Evolutionary conservation across 768 basidiomycete genomes (phyloP).

Genomic region (Auricularia auricula-judae): DNA sequence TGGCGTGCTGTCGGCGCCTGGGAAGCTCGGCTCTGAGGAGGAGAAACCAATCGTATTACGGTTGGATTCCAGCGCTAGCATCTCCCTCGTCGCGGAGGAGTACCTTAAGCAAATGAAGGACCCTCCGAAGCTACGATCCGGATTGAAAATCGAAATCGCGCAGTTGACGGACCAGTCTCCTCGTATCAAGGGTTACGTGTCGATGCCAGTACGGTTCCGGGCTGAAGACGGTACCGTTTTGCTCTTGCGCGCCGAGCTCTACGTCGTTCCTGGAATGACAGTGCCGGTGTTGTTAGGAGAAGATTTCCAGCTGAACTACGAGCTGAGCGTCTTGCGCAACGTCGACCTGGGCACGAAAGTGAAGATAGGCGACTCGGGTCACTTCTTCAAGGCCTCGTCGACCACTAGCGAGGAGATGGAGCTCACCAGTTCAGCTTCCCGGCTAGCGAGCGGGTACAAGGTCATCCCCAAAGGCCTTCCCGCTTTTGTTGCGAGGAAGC

Average conservation of each 20-base stretch:
- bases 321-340: constrained; percentile 9
- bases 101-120: background rate
- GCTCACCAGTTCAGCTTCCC: constrained; percentile 2
- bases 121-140: background rate
- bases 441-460: background rate
- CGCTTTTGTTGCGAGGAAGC: background rate
- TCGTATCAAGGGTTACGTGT: constrained; percentile 12
- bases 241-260: background rate
- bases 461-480: background rate
- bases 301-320: constrained; percentile 17
- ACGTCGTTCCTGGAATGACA: constrained; percentile 18
- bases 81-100: background rate
- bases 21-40: background rate
- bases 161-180: background rate
- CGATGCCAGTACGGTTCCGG: constrained; percentile 6
- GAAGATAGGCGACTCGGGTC: constrained; percentile 9
- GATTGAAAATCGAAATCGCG: background rate
- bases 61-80: background rate
- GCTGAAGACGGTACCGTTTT: background rate
- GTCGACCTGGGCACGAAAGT: constrained; percentile 7
- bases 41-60: background rate
- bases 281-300: constrained; percentile 23
- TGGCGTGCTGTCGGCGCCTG: background rate
- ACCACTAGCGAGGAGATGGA: background rate
- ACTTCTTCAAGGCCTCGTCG: constrained; percentile 7